Percentiles rank a stretch among this genome's conserved stretches.
Evolutionary conservation across 768 basidiomycete genomes (phyloP).

Genomic region (Daedaleopsis sinensis): DNA sequence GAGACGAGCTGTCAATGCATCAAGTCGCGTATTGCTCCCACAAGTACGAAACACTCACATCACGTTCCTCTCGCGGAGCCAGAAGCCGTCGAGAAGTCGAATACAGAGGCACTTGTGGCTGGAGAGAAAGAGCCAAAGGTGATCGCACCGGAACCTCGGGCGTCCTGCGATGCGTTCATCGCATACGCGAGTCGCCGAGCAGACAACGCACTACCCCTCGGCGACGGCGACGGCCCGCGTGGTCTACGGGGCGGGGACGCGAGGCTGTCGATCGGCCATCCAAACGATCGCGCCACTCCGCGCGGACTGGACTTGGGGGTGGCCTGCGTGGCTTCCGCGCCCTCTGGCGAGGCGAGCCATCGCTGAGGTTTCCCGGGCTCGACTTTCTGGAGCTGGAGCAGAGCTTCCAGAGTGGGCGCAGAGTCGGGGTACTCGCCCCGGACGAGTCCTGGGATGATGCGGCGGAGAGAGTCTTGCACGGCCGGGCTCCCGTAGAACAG

Average conservation of each 20-base stretch:
- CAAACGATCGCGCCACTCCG: neutral
- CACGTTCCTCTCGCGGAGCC: neutral
- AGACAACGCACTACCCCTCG: neutral
- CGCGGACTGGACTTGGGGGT: neutral
- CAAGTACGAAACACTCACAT: neutral
- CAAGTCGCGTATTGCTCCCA: too few relatives aligned
- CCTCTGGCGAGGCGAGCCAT: neutral
- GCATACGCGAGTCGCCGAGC: neutral
- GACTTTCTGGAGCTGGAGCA: neutral
- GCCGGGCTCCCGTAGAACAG: neutral
- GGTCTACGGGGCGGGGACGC: neutral
- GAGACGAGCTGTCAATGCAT: too few relatives aligned
- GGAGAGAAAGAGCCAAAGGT: neutral
- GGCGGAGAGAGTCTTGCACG: neutral
- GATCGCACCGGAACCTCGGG: neutral
- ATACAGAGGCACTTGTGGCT: neutral
- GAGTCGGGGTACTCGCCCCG: neutral
- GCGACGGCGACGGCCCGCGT: neutral
- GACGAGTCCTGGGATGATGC: neutral
- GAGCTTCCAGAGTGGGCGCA: neutral
- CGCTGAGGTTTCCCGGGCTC: neutral
- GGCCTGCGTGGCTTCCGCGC: neutral
- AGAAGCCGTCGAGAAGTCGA: neutral
- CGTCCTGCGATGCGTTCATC: neutral
- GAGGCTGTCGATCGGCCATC: neutral